Evolutionary conservation across 2,329 filamentous ascomycete genomes (phyloP).

Genomic region (Lasiodiplodia sp.): DNA sequence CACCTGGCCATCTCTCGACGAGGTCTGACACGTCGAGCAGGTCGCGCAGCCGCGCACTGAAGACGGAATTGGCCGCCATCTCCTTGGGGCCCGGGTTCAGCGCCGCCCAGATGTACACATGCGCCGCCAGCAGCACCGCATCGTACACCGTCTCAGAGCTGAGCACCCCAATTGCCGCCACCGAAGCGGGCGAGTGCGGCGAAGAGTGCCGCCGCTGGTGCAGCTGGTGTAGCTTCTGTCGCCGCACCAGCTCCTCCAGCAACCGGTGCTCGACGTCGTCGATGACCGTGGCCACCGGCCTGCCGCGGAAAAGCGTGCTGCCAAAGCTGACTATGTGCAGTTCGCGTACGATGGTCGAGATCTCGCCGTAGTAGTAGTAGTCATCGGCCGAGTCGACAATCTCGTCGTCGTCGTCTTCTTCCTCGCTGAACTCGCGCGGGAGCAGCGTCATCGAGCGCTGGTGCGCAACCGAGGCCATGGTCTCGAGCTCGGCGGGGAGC

Average conservation of each 20-base stretch:
- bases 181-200: background rate
- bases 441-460: background rate
- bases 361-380: background rate
- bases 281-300: background rate
- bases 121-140: background rate
- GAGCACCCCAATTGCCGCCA: background rate
- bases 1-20: background rate
- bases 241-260: constrained; percentile 2
- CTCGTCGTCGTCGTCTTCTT: background rate
- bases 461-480: background rate
- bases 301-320: background rate
- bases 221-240: background rate
- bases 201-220: background rate
- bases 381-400: background rate
- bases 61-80: background rate
- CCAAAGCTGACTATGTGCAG: constrained; percentile 6
- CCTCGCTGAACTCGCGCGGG: background rate
- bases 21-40: background rate
- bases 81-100: background rate
- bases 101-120: constrained; percentile 9
- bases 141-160: background rate
- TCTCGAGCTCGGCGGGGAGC: background rate
- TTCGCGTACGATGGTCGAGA: background rate
- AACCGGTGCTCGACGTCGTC: background rate
- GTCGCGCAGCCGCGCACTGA: background rate